Percentiles rank a stretch among this genome's conserved stretches.
These are phyloP conservation scores for Daldinia concentrica DNA, from an alignment of 495 filamentous ascomycete genomes.

Conservation along the genomic window DNA sequence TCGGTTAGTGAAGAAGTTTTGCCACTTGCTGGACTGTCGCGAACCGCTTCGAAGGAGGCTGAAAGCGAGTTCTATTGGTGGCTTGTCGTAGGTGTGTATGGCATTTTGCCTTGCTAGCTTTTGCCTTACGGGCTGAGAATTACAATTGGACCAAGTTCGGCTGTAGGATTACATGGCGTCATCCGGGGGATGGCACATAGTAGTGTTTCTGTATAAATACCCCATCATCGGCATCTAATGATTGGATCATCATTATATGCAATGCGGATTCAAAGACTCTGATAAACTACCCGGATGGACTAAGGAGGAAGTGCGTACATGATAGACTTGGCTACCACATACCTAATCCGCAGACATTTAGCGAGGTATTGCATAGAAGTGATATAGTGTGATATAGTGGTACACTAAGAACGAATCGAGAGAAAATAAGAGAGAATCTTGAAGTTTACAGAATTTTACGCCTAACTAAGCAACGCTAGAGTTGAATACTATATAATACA, in stretches of 20 bases:
- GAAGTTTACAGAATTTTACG: not conserved
- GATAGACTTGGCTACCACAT: constrained; percentile 1
- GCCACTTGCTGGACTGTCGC: constrained; percentile 2
- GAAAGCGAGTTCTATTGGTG: constrained; percentile 1
- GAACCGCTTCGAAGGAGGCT: constrained; percentile 14
- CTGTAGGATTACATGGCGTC: constrained; percentile 37
- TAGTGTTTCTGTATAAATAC: constrained; percentile 18
- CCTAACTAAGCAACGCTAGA: not conserved
- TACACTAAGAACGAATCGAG: not conserved
- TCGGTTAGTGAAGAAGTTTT: constrained; percentile 1
- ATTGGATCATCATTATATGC: constrained; percentile 36
- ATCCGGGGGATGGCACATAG: constrained; percentile 21
- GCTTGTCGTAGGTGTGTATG: not conserved
- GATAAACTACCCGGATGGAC: not conserved
- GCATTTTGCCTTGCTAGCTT: not conserved
- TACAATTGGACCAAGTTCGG: constrained; percentile 21
- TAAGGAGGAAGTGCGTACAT: not conserved
- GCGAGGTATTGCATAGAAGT: constrained; percentile 22
- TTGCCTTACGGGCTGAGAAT: constrained; percentile 2
- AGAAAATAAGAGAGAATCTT: not conserved
- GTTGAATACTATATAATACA: not conserved
- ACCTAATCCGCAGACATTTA: constrained; percentile 27
- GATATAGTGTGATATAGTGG: not conserved
- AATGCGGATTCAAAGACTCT: constrained; percentile 17
- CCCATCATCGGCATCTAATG: constrained; percentile 20